A percentile compares a stretch with the other conserved stretches of the same genome.
Evolutionary conservation across 371 early-diverging fungal species (phyloP).

Genomic region (Saksenaea oblongispora): DNA sequence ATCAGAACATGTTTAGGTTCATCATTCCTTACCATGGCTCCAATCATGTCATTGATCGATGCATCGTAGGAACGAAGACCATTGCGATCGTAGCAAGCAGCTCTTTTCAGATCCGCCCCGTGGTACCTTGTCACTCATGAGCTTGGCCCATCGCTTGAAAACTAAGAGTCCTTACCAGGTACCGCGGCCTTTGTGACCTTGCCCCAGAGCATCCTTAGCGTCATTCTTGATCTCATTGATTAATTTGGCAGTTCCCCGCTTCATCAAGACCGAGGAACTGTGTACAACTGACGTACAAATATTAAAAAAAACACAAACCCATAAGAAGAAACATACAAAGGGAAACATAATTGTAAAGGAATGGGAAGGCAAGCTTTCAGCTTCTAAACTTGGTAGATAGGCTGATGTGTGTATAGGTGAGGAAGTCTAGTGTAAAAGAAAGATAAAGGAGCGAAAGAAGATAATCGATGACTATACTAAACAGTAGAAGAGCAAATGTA

Average conservation of each 20-base stretch:
- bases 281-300: background rate
- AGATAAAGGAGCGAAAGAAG: background rate
- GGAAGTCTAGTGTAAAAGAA: background rate
- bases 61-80: constrained; percentile 44
- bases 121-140: constrained; percentile 33
- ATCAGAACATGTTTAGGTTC: background rate
- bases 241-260: background rate
- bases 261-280: background rate
- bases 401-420: background rate
- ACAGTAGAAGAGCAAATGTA: background rate
- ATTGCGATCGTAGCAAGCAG: constrained; percentile 53
- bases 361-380: background rate
- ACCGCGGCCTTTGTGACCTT: background rate
- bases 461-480: background rate
- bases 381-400: background rate
- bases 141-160: background rate
- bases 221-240: background rate
- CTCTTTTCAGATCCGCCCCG: constrained; percentile 47
- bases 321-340: background rate
- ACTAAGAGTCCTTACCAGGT: background rate
- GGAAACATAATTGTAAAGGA: background rate
- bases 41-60: constrained; percentile 39
- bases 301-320: background rate
- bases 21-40: constrained; percentile 42
- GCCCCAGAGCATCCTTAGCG: background rate